phyloP scores from a whole-genome alignment of 2,329 filamentous ascomycete species.

The Neonectria neomacrospora region DNA sequence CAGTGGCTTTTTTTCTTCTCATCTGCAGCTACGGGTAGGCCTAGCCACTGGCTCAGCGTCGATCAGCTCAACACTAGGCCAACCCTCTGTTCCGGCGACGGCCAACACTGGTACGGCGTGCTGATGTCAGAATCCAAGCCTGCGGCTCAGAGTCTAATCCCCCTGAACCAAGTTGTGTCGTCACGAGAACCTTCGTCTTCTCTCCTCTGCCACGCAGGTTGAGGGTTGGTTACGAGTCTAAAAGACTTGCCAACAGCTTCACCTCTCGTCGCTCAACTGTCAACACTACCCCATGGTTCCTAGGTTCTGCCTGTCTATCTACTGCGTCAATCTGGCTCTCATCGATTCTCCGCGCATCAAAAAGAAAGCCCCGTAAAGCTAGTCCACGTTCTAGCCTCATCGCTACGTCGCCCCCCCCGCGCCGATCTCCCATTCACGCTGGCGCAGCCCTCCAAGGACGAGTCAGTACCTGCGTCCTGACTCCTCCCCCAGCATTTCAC shows the following conservation, averaged over 20 bases:
- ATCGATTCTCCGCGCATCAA: not conserved
- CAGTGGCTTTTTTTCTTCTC: not conserved
- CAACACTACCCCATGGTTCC: not conserved
- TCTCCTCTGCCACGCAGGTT: no score
- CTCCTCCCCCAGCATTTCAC: not conserved
- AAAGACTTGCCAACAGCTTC: not conserved
- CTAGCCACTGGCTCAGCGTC: not conserved
- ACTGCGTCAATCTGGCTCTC: not conserved
- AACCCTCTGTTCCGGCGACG: not conserved
- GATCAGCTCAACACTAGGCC: no score
- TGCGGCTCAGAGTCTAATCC: not conserved
- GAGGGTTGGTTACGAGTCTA: not conserved
- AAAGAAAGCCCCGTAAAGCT: not conserved
- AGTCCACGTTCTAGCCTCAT: not conserved
- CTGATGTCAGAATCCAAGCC: not conserved
- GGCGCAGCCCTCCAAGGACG: not conserved
- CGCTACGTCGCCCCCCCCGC: not conserved
- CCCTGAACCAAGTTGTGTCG: not conserved
- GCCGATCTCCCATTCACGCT: not conserved
- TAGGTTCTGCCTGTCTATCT: not conserved
- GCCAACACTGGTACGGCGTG: not conserved
- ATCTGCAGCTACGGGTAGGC: not conserved
- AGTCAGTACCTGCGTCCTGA: slow-evolving; percentile 6
- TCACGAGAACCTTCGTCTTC: not conserved
- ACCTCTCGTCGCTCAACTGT: no score